Conservation (phyloP, 2,329 filamentous ascomycete species). For the Lachnellula cervina region DNA sequence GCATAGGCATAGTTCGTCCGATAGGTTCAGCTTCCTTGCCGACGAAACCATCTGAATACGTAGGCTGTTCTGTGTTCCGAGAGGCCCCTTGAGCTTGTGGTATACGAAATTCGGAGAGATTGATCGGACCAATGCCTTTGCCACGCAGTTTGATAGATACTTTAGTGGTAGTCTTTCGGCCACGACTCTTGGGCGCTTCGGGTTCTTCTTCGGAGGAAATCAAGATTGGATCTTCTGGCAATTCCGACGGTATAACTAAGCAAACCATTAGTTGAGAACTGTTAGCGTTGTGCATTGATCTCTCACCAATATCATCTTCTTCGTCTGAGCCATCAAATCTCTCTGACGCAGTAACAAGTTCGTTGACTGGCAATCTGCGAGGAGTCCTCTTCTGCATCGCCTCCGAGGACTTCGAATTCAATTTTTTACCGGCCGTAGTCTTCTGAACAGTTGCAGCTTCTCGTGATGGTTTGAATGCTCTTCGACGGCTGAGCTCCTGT, state of each 20-base stretch:
- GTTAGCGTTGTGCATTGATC: not conserved
- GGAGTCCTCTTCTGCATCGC: conserved; percentile 1
- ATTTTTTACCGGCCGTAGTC: not conserved
- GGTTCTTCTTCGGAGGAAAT: conserved; percentile 7
- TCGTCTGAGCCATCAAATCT: conserved; percentile 4
- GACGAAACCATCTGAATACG: conserved; percentile 26
- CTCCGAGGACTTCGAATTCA: not conserved
- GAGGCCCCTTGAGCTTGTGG: conserved; percentile 7
- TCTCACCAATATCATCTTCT: conserved; percentile 8
- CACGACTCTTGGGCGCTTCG: not conserved
- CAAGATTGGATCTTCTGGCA: conserved; percentile 24
- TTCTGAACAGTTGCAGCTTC: not conserved
- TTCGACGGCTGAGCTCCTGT: not conserved
- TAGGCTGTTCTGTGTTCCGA: not conserved
- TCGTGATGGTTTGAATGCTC: not conserved
- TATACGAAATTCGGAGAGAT: conserved; percentile 18
- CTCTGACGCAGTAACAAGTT: conserved; percentile 16
- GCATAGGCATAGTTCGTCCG: conserved; percentile 20
- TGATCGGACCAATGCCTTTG: conserved; percentile 7
- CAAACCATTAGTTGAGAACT: not conserved
- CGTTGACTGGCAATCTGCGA: conserved; percentile 18
- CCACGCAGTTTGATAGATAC: not conserved
- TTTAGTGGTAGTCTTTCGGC: not conserved
- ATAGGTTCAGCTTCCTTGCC: conserved; percentile 22
- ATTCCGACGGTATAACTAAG: conserved; percentile 11